Evolutionary conservation across 2,329 filamentous ascomycete species (phyloP).

Genomic region (Venturia aucupariae): DNA sequence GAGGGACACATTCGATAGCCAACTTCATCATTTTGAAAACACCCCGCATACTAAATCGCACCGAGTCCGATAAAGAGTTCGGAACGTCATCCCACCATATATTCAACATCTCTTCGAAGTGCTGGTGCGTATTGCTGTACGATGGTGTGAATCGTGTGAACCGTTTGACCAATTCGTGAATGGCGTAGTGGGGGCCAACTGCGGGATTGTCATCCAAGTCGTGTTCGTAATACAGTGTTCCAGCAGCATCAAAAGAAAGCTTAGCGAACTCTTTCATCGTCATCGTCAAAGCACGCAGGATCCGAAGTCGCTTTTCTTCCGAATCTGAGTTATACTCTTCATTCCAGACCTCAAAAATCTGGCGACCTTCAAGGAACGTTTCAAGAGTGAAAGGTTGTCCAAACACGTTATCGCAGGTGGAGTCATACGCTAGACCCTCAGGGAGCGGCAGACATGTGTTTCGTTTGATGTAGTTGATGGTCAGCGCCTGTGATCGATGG

Average conservation of each 20-base stretch:
- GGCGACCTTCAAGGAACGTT: constrained; percentile 3
- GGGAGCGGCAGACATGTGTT: not conserved
- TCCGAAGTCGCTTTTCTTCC: constrained; percentile 4
- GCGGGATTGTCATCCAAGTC: not conserved
- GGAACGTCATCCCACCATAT: not conserved
- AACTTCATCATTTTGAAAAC: not conserved
- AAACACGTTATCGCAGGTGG: constrained; percentile 8
- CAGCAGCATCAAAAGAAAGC: not conserved
- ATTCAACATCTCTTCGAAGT: not conserved
- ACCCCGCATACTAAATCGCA: not conserved
- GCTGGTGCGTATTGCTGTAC: not conserved
- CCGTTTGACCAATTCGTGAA: not conserved
- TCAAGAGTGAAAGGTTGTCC: constrained; percentile 7
- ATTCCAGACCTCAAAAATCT: constrained; percentile 8
- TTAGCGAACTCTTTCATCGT: not conserved
- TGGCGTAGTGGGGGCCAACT: not conserved
- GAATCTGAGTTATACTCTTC: not conserved
- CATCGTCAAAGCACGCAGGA: constrained; percentile 4
- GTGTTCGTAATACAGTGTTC: not conserved
- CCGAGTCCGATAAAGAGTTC: not conserved
- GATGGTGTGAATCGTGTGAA: not conserved
- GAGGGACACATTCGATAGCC: not conserved
- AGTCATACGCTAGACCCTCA: constrained; percentile 10
- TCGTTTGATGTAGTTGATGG: constrained; percentile 9
- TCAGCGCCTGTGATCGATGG: not conserved